Conservation (phyloP, 441 rosid species). For the Erodium chrysanthum region DNA sequence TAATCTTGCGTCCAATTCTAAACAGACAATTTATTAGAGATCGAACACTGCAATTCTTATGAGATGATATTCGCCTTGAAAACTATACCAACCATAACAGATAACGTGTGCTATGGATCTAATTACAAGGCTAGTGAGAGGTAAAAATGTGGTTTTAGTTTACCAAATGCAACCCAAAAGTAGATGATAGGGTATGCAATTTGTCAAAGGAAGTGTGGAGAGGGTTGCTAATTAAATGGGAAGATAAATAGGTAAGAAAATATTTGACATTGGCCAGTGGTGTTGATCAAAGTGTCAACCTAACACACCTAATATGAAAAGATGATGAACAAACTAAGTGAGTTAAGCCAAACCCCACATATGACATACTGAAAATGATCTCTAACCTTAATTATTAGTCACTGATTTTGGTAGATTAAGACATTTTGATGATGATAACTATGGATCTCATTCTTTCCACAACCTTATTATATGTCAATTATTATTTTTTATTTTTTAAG, state of each 20-base stretch:
- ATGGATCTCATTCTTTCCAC: too few relatives aligned
- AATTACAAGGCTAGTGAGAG: too few relatives aligned
- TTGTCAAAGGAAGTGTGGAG: constrained; percentile 4
- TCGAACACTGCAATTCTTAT: too few relatives aligned
- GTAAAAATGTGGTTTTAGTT: not conserved
- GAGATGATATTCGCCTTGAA: too few relatives aligned
- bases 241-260: constrained; percentile 16
- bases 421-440: not conserved
- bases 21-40: too few relatives aligned
- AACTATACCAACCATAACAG: too few relatives aligned
- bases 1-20: too few relatives aligned
- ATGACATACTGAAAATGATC: constrained; percentile 3
- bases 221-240: constrained; percentile 19
- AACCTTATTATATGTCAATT: too few relatives aligned
- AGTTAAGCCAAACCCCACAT: not conserved
- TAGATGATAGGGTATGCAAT: not conserved
- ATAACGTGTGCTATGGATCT: too few relatives aligned
- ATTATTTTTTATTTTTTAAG: too few relatives aligned
- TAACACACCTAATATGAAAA: constrained; percentile 30
- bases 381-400: not conserved
- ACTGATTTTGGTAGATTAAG: not conserved
- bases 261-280: constrained; percentile 3
- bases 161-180: not conserved
- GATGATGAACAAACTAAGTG: constrained; percentile 8
- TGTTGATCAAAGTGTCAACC: constrained; percentile 23